Evolutionary conservation across 345 rosid species (phyloP).

Genomic region (Laguncularia racemosa): DNA sequence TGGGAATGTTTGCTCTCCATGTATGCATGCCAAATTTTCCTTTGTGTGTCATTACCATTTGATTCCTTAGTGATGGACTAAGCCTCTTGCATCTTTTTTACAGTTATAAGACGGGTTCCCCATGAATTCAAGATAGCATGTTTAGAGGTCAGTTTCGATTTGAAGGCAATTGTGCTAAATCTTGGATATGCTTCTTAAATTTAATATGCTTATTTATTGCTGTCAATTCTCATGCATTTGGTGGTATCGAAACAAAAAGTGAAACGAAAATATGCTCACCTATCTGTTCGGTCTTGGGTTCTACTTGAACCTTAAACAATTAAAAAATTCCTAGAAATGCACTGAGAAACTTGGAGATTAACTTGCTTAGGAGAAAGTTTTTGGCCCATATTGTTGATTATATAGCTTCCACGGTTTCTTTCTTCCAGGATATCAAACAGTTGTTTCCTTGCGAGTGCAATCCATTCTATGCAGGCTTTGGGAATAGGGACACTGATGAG

Average conservation of each 20-base stretch:
- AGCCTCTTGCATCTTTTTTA: not conserved
- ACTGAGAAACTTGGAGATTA: too few species aligned
- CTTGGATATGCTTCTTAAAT: not conserved
- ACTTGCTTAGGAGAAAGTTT: too few species aligned
- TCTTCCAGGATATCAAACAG: slow-evolving; percentile 63
- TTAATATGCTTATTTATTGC: not conserved
- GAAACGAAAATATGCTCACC: too few species aligned
- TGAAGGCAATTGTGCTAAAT: not conserved
- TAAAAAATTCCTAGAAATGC: too few species aligned
- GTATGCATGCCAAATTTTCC: not conserved
- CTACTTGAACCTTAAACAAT: too few species aligned
- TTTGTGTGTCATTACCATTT: not conserved
- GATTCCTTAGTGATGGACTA: not conserved
- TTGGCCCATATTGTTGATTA: not conserved
- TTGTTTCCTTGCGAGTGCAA: slow-evolving; percentile 84
- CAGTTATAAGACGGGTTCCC: slow-evolving; percentile 93
- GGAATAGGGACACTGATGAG: slow-evolving; percentile 96
- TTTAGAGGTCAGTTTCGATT: slow-evolving; percentile 70
- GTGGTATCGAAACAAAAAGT: too few species aligned
- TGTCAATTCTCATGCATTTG: too few species aligned
- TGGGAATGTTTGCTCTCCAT: too few species aligned
- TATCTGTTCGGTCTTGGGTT: too few species aligned
- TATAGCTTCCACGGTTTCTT: not conserved
- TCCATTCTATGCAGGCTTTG: slow-evolving; percentile 98
- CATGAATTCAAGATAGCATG: slow-evolving; percentile 97